Evolutionary conservation across 2,329 filamentous ascomycete genomes (phyloP), one percentile per base, ranked within the genome.

Genomic region (Aspergillus persii): DNA sequence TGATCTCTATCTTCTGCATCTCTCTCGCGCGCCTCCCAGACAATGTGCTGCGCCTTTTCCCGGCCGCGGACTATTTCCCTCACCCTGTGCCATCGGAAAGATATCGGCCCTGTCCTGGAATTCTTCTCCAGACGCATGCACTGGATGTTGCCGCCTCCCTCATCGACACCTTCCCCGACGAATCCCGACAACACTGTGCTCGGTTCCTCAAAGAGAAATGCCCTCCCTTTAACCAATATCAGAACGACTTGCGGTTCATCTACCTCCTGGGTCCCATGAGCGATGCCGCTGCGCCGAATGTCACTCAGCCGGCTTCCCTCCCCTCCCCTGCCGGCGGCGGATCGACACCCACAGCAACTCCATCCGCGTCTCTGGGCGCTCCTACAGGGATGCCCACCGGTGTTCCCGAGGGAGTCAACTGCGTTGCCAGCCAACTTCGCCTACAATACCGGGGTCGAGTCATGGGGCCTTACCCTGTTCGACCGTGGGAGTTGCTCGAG

Each of bases 81-180:
- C 69, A 64, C 26, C 60, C 66, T 7, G 60, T 61, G n/a, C 61
- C 61, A 26, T 52, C 60, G 29, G 66, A 68, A 50, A 62, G 65
- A 9, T 65, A 65, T 50, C 66, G 66, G 9, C 68, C 70, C 12
- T 71, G 69, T 29, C 70, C 71, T 23, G 73, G 71, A 8, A 72
- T 72, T 5, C 63, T 71, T 39, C 64, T 77, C 12, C 75, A 76
- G 58, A 74, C 74, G 6, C 74, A 79, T 46, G 73, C 77, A 11
- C 67, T 80, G 12, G 79, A 81, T 59, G 76, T 80, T 12, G 77
- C 78, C 9, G 74, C 77, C 8, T 74, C 75, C 9, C 68, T 81
- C 3, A 71, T 78, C 31, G 79, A 81, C 57, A 71, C 73, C 15
- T 73, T 80, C 55, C 72, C 76, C 15, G 77, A 80, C 44, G 78